Evolutionary conservation across 129 eudicot species (phyloP).

Genomic region (Solidago caesia): DNA sequence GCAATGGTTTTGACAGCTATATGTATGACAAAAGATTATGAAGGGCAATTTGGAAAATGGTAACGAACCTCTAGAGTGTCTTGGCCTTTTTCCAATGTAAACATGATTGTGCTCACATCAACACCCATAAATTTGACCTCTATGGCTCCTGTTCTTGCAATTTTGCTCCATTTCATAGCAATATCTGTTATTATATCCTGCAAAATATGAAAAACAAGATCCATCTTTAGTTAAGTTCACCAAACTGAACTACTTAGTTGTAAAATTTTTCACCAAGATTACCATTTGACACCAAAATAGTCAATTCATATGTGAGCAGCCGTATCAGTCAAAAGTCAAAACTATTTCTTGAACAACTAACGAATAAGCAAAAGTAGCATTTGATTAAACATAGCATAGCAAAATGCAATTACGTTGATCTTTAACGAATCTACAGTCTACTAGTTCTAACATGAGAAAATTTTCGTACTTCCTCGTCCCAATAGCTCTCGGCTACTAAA

Average conservation of each 20-base stretch:
- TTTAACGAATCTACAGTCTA: background rate
- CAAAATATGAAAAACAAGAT: constrained; percentile 7
- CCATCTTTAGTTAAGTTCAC: constrained; percentile 10
- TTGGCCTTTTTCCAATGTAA: constrained; percentile 83
- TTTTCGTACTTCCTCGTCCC: background rate
- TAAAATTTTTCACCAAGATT: constrained; percentile 1
- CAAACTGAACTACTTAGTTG: constrained; percentile 12
- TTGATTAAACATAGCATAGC: background rate
- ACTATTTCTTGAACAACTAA: background rate
- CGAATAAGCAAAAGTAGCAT: background rate
- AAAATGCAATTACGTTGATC: background rate
- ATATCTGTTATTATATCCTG: constrained; percentile 70
- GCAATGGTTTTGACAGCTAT: background rate
- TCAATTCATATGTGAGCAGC: background rate
- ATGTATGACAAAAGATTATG: background rate
- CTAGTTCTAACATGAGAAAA: too few relatives aligned
- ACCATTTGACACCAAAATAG: background rate
- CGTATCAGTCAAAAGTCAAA: background rate
- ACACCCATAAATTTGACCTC: constrained; percentile 73
- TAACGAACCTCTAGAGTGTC: constrained; percentile 77
- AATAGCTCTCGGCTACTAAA: too few relatives aligned
- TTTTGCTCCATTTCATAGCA: constrained; percentile 79
- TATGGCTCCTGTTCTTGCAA: constrained; percentile 76
- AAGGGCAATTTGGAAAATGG: background rate
- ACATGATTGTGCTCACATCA: constrained; percentile 88